Base-by-base conservation (phyloP, 1,284 basidiomycete genomes). In the Sporisorium graminicola region DNA sequence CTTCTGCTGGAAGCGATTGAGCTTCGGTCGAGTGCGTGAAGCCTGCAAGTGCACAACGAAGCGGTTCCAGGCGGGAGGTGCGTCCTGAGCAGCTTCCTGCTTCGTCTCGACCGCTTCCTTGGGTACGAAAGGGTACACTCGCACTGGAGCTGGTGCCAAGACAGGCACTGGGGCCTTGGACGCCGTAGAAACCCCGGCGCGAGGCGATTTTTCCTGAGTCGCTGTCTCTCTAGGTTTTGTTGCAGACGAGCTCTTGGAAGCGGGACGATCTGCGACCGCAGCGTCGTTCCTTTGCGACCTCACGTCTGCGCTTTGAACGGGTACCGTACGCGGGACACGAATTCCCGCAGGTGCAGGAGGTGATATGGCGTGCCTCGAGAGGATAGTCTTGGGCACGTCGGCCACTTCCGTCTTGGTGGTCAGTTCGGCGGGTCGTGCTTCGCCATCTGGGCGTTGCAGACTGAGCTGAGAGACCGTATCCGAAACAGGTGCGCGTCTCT, bases 41-140 rank as follows among this genome's bases (percentile, higher is more conserved):
- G 31, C 49, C 35, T 71, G 72, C 52, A 82, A 53, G 14, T 69
- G 54, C 7, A 82, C 74, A 18, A 66, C 64, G 37, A 70, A 82
- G 50, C 65, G 64, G 37, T 78, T 82, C 81, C 81, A 82, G 1
- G 79, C 79, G 0, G 79, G 81, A 6, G 80, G 58, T 8, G 66
- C 59, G 37, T 82, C 81, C 40, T 71, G 65, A 10, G 59, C 44
- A 9, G 60, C 71, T 55, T 81, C 80, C 14, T 49, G 47, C 24
- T 72, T 57, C 14, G 80, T 80, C 53, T 68, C 62, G n/a, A 51
- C 35, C 20, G 70, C 29, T 49, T 82, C 81, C 49, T 64, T 65
- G 9, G 64, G 51, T 14, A 76, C 65, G 29, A 65, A 35, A 5
- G 74, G 69, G 22, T 72, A 51, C 29, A 69, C 22, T 35, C 35